Base-by-base conservation (phyloP, 345 rosid genomes). In the Erodium maritimum region DNA sequence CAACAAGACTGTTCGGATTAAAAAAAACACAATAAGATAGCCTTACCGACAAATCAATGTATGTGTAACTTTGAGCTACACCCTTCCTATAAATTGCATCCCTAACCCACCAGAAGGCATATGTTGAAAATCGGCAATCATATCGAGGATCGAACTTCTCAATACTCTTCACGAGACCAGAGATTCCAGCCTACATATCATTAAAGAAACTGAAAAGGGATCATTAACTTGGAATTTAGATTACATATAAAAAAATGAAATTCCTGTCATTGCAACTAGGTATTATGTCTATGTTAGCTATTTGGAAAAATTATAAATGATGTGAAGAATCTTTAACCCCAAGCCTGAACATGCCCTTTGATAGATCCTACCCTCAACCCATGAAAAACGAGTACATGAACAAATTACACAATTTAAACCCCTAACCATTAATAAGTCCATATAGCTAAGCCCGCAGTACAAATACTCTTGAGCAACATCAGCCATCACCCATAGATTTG, bases 61-160 rank as follows among this genome's bases (percentile, higher is more conserved):
- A 78, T 68, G 90, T 80, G 2, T 95, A 91, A 78, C 82, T 79
- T 68, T 81, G 84, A 71, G 79, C 75, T 71, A 91, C 77, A 48
- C 93, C 85, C 79, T 81, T 88, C 68, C 37, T 29, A 11, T 81
- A 73, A 50, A 88, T 69, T 55, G 76, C 65, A 51, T 84, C 88
- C 58, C 95, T 81, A 66, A 91, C 78, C 98, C 98, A 88, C 95
- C 90, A 86, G 76, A 78, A 88, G 55, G 98, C 93, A 50, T 86
- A 91, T 57, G 90, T 75, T 22, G 86, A 82, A 63, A 91, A 88
- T 64, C 96, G 77, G 69, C 93, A 86, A 52, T 88, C 96, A 0
- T 68, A 80, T 68, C 81, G 81, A 0, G 93, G 90, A 68, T 86
- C 82, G 82, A 84, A 91, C 80, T 79, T 86, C 76, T 79, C 87